Base-by-base conservation (phyloP, 2,329 filamentous ascomycete genomes). In the Calcarisporium arbuscula region DNA sequence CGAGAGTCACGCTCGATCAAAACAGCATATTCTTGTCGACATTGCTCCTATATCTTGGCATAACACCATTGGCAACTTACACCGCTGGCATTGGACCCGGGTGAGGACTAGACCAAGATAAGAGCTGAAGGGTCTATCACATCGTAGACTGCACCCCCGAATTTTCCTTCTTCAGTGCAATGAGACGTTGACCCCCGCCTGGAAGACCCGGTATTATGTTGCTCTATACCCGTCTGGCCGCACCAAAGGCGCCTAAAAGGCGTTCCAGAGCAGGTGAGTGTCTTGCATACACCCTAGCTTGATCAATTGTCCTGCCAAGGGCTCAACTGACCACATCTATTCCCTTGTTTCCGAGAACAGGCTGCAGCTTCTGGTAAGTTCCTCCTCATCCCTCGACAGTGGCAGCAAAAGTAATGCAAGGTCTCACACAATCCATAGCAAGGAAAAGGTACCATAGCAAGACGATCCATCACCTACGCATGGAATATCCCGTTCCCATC, bases 261-360 rank as follows among this genome's bases (percentile, higher is more conserved):
- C 65, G 74, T 36, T 78, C 74, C n/a, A 64, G 74, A 59, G 67
- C 70, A 52, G 72, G 72, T 77, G 57, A 60, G 68, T 67, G 19
- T 26, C 17, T 11, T 10, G 15, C 10, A 18, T n/a, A 20, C 29
- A 19, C 15, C 17, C 16, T 9, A 15, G 20, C 8, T 19, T 31
- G 17, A 31, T 20, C 19, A 16, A 12, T 22, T 16, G n/a, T n/a
- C n/a, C n/a, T n/a, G n/a, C n/a, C n/a, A n/a, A n/a, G n/a, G n/a
- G n/a, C n/a, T n/a, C n/a, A n/a, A n/a, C n/a, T n/a, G 17, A 26
- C 38, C 22, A 30, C 25, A 19, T 35, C n/a, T n/a, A n/a, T n/a
- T n/a, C n/a, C n/a, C n/a, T 16, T 31, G 6, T 36, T 25, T 21
- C 15, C 32, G 37, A 21, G 17, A 47, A 41, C 48, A 74, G 70